Base-by-base conservation (phyloP, 169 alveolate genomes). In the Cryptosporidium baileyi region DNA sequence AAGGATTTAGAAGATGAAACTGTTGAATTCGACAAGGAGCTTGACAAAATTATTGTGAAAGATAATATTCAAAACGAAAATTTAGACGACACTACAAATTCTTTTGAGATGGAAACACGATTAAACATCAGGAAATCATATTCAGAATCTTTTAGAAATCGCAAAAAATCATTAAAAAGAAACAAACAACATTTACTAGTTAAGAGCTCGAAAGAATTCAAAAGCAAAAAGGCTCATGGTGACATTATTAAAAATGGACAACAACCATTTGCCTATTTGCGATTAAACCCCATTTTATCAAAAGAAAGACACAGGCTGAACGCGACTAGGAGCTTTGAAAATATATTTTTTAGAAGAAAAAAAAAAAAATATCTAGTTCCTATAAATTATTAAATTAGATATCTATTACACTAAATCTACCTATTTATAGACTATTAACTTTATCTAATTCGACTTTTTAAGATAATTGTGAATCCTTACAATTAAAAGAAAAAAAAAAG, bases 181-280 rank as follows among this genome's bases (percentile, higher is more conserved):
- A 17, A 9, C 11, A 74, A 54, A 13, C 85, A 74, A 13, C 85
- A 74, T 26, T n/a, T 74, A 36, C 32, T 61, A 1, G 67, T 74
- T 4, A 74, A 74, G 22, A 40, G 74, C 0, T 67, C 67, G 11
- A 52, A 52, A 30, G 85, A 74, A 24, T 74, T 74, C 44, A 74
- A 74, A 28, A 38, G 74, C 26, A 74, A 74, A 28, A 51, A 26
- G 44, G 63, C 61, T 3, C 17, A 41, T 22, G 85, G 85, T 1
- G 85, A 74, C 38, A 40, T 74, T 9, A 9, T 26, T 9, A 74
- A 36, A 24, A 41, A 74, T 26, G 85, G 85, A 22, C 22, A 52
- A 32, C 85, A 74, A 26, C 85, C 85, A 38, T 74, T 74, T 22
- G 85, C 85, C 19, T 74, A 74, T 43, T 6, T 74, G 60, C 24